phyloP scores from a whole-genome alignment of 768 basidiomycete species.

The Auriculariales sp. region DNA sequence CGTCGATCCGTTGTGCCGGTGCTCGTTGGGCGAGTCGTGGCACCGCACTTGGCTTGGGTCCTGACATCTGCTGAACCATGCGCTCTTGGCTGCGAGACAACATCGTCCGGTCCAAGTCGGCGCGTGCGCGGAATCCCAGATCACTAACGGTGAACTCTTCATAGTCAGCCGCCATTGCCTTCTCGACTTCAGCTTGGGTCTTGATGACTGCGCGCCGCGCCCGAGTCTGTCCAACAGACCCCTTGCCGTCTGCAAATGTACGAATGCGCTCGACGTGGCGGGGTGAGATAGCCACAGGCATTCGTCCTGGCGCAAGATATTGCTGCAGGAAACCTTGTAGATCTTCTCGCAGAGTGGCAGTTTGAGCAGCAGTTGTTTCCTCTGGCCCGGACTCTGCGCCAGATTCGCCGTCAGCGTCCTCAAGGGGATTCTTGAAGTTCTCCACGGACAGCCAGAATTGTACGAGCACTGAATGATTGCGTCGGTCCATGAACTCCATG shows the following conservation, averaged over 20 bases:
- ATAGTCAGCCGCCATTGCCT: constrained; percentile 85
- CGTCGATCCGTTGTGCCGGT: background rate
- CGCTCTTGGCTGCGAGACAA: constrained; percentile 1
- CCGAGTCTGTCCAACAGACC: constrained; percentile 31
- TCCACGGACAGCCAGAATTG: constrained; percentile 98
- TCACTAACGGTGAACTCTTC: constrained; percentile 79
- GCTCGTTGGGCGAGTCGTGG: background rate
- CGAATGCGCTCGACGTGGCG: constrained; percentile 61
- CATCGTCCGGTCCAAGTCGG: constrained; percentile 29
- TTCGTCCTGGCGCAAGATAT: constrained; percentile 41
- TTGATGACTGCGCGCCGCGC: constrained; percentile 70
- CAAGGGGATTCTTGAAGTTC: constrained; percentile 93
- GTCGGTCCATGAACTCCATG: constrained; percentile 97
- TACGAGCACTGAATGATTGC: constrained; percentile 67
- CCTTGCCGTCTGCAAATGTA: constrained; percentile 41
- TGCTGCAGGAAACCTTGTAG: constrained; percentile 65
- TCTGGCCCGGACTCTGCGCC: constrained; percentile 36
- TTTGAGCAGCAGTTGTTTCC: constrained; percentile 28
- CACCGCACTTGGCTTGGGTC: too few species aligned
- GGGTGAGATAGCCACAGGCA: constrained; percentile 39
- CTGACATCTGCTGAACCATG: background rate
- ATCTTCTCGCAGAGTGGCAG: constrained; percentile 65
- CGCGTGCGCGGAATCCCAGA: constrained; percentile 80
- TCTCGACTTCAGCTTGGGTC: constrained; percentile 74
- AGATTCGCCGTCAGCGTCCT: constrained; percentile 45